phyloP scores from a whole-genome alignment of 2,329 filamentous ascomycete species.

The Knufia petricola region DNA sequence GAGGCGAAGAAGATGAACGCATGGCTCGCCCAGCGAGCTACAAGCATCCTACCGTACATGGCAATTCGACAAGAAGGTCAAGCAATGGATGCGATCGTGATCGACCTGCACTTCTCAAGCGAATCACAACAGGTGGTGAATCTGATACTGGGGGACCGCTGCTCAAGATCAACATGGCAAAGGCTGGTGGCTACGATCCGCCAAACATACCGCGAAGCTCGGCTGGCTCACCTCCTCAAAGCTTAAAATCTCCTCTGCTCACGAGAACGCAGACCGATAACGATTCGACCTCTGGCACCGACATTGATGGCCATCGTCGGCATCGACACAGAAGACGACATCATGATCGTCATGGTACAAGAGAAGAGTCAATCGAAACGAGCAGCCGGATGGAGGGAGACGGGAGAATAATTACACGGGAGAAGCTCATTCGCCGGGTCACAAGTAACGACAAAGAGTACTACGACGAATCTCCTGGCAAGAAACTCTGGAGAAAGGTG shows the following conservation, averaged over 20 bases:
- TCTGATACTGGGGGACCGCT: conserved; percentile 33
- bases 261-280: not conserved
- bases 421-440: conserved; percentile 1
- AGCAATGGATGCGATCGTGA: conserved; percentile 4
- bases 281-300: conserved; percentile 6
- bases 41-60: not conserved
- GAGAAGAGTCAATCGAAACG: conserved; percentile 7
- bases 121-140: conserved; percentile 32
- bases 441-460: conserved; percentile 4
- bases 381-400: not conserved
- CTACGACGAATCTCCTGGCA: not conserved
- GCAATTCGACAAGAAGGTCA: not conserved
- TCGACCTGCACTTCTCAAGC: conserved; percentile 14
- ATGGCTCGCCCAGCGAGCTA: not conserved
- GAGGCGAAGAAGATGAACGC: conserved; percentile 2
- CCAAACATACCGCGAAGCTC: conserved; percentile 1
- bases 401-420: not conserved
- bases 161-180: conserved; percentile 29
- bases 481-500: conserved; percentile 1
- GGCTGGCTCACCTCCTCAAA: not conserved
- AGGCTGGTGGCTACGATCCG: conserved; percentile 9
- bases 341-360: conserved; percentile 4
- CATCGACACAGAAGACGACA: conserved; percentile 5
- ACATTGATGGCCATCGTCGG: conserved; percentile 5
- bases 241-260: conserved; percentile 1